These are phyloP conservation scores for Gossypium australe DNA, from an alignment of 345 rosid genomes.

Conservation along the genomic window DNA sequence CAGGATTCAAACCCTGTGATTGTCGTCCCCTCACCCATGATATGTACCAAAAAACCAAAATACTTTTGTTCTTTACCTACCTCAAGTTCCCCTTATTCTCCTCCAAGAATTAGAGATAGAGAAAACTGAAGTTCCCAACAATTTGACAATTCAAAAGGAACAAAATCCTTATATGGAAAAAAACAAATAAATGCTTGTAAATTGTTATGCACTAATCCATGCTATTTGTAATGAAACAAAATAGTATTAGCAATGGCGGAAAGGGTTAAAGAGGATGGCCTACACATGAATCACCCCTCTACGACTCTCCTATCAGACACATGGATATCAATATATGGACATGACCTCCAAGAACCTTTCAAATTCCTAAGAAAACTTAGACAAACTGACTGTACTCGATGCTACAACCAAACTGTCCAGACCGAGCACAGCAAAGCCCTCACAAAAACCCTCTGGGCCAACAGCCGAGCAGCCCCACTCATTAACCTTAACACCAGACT, in stretches of 20 bases:
- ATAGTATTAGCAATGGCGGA: not conserved
- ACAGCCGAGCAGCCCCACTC: too few species aligned
- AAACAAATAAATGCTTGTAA: not conserved
- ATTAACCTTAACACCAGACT: too few species aligned
- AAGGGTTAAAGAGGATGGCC: not conserved
- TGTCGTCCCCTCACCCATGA: too few species aligned
- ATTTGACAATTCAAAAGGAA: not conserved
- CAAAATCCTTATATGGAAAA: not conserved
- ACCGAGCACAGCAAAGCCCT: too few species aligned
- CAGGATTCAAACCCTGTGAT: too few species aligned
- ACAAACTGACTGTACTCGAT: too few species aligned
- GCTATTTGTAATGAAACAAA: not conserved
- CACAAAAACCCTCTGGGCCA: too few species aligned
- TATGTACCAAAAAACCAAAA: too few species aligned
- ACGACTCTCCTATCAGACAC: not conserved
- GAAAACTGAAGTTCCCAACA: not conserved
- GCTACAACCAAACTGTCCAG: too few species aligned
- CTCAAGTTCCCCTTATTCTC: not conserved
- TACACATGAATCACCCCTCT: not conserved
- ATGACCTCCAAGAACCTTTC: not conserved
- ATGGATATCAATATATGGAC: not conserved
- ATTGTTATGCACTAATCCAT: not conserved
- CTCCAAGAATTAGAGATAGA: not conserved
- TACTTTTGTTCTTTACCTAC: not conserved
- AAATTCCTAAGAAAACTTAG: too few species aligned